A percentile compares a stretch with the other conserved stretches of the same genome.
These are phyloP conservation scores for Karstenula rhodostoma DNA, from an alignment of 2,329 filamentous ascomycete genomes.

Conservation along the genomic window DNA sequence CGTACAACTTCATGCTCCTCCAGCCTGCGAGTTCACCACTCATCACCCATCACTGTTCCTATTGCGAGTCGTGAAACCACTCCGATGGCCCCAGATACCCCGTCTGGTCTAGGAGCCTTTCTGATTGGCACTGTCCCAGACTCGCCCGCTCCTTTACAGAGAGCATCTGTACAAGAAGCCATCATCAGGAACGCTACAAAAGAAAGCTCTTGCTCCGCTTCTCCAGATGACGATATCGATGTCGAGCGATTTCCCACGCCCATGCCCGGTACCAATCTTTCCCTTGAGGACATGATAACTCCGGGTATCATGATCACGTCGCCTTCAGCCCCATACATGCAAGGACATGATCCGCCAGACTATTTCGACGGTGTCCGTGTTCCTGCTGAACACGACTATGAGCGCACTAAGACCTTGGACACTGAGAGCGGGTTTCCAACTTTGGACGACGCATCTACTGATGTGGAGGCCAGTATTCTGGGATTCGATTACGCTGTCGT, in stretches of 20 bases:
- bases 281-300: conserved; percentile 24
- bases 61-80: conserved; percentile 17
- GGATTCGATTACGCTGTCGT: neutral
- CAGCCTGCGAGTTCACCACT: conserved; percentile 32
- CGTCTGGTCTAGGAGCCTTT: conserved; percentile 18
- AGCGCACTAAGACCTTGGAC: conserved; percentile 7
- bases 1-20: conserved; percentile 24
- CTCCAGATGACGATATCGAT: neutral
- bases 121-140: conserved; percentile 36
- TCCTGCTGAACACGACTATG: neutral
- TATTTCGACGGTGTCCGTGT: conserved; percentile 25
- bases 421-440: conserved; percentile 8
- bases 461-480: neutral
- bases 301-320: conserved; percentile 19
- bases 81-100: neutral
- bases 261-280: conserved; percentile 35
- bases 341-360: conserved; percentile 1
- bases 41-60: conserved; percentile 42
- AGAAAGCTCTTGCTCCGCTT: conserved; percentile 10
- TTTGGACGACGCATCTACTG: neutral
- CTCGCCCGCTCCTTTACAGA: conserved; percentile 40
- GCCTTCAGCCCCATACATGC: conserved; percentile 6
- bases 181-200: conserved; percentile 13
- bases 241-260: conserved; percentile 28
- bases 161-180: conserved; percentile 27